phyloP scores from a whole-genome alignment of 2,329 filamentous ascomycete species.

The Remersonia thermophila region DNA sequence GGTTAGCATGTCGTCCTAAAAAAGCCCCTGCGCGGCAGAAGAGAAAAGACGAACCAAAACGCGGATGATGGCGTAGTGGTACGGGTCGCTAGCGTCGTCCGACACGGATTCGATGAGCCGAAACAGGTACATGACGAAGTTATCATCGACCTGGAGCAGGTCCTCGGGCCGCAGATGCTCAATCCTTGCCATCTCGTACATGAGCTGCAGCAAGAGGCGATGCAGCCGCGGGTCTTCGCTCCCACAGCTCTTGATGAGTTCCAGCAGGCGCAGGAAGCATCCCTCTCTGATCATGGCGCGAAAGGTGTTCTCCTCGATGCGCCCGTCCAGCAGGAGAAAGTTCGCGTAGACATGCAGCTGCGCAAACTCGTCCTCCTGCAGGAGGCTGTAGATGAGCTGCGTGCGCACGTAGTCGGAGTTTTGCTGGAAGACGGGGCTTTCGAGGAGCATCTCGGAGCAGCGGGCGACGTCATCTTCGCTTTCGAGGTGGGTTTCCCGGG shows the following conservation, averaged over 20 bases:
- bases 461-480: slow-evolving; percentile 68
- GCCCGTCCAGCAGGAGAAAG: slow-evolving; percentile 79
- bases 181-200: slow-evolving; percentile 95
- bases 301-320: slow-evolving; percentile 64
- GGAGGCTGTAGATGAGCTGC: slow-evolving; percentile 82
- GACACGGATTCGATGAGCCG: slow-evolving; percentile 78
- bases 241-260: slow-evolving; percentile 58
- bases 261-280: slow-evolving; percentile 71
- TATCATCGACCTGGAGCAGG: slow-evolving; percentile 62
- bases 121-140: slow-evolving; percentile 74
- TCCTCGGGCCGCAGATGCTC: slow-evolving; percentile 69
- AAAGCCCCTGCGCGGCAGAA: too few species aligned
- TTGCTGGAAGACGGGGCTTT: slow-evolving; percentile 58
- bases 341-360: slow-evolving; percentile 73
- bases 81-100: slow-evolving; percentile 80
- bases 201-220: slow-evolving; percentile 68
- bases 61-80: slow-evolving; percentile 89
- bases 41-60: slow-evolving; percentile 56
- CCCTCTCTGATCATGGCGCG: slow-evolving; percentile 78
- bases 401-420: slow-evolving; percentile 80
- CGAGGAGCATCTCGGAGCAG: slow-evolving; percentile 68
- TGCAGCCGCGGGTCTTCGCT: slow-evolving; percentile 62
- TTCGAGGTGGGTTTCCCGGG: slow-evolving; percentile 56
- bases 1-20: too few species aligned
- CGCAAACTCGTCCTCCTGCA: slow-evolving; percentile 75